Conservation (phyloP, 139 green algal genomes). For the Dunaliella sp. region DNA sequence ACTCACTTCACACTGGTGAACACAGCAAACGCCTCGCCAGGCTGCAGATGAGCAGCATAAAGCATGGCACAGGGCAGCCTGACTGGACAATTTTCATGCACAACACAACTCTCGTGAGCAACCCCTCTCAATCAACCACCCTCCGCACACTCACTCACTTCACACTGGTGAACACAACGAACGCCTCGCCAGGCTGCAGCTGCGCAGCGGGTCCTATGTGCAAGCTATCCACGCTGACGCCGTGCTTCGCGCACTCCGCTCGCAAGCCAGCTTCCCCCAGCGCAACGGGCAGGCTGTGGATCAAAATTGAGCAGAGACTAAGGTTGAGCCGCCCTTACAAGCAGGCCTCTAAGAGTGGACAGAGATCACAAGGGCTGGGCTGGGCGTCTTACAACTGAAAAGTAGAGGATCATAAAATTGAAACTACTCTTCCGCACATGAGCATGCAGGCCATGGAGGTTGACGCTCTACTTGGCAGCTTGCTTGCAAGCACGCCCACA, state of each 20-base stretch:
- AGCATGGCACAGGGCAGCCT: too few species aligned
- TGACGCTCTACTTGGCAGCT: background rate
- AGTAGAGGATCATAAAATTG: too few species aligned
- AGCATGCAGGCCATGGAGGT: background rate
- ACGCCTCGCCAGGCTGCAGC: background rate
- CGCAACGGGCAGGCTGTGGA: background rate
- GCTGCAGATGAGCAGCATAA: background rate
- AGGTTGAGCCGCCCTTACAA: background rate
- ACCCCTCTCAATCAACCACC: too few species aligned
- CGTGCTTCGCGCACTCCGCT: background rate
- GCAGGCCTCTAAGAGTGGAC: background rate
- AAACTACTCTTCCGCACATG: background rate
- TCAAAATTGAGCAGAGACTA: background rate
- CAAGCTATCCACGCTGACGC: background rate
- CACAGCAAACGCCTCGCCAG: background rate
- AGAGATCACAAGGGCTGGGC: too few species aligned
- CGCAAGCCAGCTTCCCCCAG: background rate
- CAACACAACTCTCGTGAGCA: too few species aligned
- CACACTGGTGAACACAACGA: background rate
- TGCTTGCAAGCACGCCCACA: background rate
- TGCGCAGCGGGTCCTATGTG: background rate
- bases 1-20: slow-evolving; percentile 7
- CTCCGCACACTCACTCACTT: too few species aligned
- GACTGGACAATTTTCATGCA: too few species aligned
- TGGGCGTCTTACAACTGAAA: too few species aligned